Percentiles rank a stretch among this genome's conserved stretches.
Conservation (phyloP, 495 filamentous ascomycete genomes). For the Trichoderma orchidacearum region DNA sequence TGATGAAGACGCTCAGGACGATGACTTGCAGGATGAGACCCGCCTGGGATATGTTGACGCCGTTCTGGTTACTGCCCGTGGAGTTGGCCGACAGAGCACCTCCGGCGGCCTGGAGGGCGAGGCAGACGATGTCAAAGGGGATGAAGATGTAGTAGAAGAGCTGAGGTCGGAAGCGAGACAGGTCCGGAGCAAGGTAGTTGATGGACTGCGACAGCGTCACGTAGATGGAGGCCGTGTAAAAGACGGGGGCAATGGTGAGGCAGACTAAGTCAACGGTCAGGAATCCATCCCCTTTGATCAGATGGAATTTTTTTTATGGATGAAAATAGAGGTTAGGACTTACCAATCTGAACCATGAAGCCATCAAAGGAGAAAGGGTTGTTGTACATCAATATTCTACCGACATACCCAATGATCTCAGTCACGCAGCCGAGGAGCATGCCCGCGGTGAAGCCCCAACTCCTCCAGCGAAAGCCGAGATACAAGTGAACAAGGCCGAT, state of each 20-base stretch:
- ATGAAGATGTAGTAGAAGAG: conserved; percentile 42
- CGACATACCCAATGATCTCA: conserved; percentile 36
- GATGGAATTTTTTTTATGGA: not conserved
- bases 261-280: conserved; percentile 19
- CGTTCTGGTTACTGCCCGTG: conserved; percentile 11
- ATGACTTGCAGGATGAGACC: conserved; percentile 33
- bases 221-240: conserved; percentile 46
- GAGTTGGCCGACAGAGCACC: conserved; percentile 26
- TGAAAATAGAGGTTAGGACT: conserved; percentile 5
- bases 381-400: conserved; percentile 27
- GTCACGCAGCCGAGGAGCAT: conserved; percentile 20
- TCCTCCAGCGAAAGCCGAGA: conserved; percentile 24
- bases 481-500: conserved; percentile 11
- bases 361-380: conserved; percentile 32
- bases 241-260: conserved; percentile 42
- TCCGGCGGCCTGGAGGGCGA: conserved; percentile 38
- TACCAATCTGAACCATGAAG: conserved; percentile 36
- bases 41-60: conserved; percentile 35
- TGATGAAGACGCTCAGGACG: conserved; percentile 25
- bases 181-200: conserved; percentile 27
- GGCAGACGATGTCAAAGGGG: conserved; percentile 32
- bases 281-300: not conserved
- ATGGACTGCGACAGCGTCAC: conserved; percentile 34
- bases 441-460: conserved; percentile 23
- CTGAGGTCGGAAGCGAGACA: conserved; percentile 37